Evolutionary conservation across 2,329 filamentous ascomycete species (phyloP), one percentile per base, ranked within the genome.

Genomic region (Ophiocordyceps polyrhachis-furcata): DNA sequence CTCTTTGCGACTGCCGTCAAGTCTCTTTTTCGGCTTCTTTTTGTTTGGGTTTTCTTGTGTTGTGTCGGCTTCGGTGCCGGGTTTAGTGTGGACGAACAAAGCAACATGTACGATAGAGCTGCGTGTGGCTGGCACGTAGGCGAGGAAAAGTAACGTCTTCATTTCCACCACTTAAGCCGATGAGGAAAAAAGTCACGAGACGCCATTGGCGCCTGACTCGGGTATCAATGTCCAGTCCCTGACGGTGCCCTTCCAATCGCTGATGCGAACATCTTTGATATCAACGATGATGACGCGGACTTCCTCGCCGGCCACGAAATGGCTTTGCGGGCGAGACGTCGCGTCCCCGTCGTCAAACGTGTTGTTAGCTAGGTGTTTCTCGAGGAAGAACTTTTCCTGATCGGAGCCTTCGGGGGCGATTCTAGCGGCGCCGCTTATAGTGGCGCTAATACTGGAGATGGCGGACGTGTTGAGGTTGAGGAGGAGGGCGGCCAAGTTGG

Each of bases 391-490:
- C 44, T 65, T 67, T 63, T 96, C 91, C 58, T 94, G 83, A 15
- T 86, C 81, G 2, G 80, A 83, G 0, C 82, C 86, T 5, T 68
- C 59, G 1, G 79, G 70, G 14, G 93, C 71, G 32, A 96, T 70
- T 31, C 75, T 69, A 1, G 91, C 91, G 35, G 75, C 71, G n/a
- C 91, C 91, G 52, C 89, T 91, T 60, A 98, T 93, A 15, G 89
- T 95, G 29, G 87, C 87, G 50, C 80, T 87, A 63, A 96, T 96
- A 57, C 81, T 83, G 45, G 80, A 85, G 48, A 98, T 71, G 31
- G 84, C 85, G 40, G 83, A 83, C 11, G 83, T 86, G 65, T 98
- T 98, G 59, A 98, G 74, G 62, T 91, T 91, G 53, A 93, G 73
- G 19, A 98, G 74, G 42, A 96, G 73, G 23, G 78, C 77, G 7